Evolutionary conservation across 139 green algal genomes (phyloP).

Genomic region (Medakamo hakoo): DNA sequence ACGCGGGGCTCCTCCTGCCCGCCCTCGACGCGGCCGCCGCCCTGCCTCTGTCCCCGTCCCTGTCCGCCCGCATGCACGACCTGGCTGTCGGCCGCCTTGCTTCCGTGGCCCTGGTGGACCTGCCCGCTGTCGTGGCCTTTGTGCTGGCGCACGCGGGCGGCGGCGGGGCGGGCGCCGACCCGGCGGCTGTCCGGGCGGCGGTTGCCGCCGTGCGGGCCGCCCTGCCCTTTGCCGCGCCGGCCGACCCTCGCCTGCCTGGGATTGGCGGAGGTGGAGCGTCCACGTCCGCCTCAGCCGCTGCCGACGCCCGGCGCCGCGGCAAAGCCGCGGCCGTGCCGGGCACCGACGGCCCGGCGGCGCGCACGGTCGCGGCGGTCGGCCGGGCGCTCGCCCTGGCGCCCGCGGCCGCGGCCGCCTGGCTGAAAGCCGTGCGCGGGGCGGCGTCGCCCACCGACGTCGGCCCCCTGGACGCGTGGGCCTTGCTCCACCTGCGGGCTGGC

Average conservation of each 20-base stretch:
- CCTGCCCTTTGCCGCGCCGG: neutral
- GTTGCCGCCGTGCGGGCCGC: neutral
- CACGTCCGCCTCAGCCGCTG: neutral
- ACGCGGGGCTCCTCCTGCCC: neutral
- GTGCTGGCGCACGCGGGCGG: neutral
- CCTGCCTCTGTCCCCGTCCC: neutral
- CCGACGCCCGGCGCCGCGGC: too few species aligned
- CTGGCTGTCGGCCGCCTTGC: neutral
- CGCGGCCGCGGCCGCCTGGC: neutral
- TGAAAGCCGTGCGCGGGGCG: neutral
- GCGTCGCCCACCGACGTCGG: too few species aligned
- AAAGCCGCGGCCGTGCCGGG: neutral
- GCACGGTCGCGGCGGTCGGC: neutral
- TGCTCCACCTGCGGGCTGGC: neutral
- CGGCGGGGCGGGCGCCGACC: neutral
- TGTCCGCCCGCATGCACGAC: neutral
- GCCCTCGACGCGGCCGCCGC: neutral
- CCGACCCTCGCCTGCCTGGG: neutral
- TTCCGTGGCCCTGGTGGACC: neutral
- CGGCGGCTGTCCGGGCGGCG: too few species aligned
- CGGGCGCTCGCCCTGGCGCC: neutral
- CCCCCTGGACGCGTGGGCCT: neutral
- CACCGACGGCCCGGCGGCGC: neutral
- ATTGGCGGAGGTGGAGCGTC: too few species aligned
- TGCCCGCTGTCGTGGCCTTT: neutral